Conservation (phyloP, 768 basidiomycete species). For the Galerina sulciceps region DNA sequence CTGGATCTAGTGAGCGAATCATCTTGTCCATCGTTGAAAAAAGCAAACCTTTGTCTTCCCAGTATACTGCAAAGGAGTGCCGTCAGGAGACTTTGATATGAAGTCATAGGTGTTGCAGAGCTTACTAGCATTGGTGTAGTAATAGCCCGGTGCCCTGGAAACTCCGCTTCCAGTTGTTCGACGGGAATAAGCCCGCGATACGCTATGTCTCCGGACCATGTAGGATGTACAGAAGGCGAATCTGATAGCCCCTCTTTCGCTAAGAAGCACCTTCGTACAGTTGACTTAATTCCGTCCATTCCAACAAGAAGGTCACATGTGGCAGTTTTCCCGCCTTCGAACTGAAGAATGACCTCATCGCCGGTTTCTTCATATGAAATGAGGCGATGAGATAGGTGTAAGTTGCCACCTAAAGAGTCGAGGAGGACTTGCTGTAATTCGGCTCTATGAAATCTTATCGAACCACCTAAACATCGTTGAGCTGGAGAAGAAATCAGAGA, state of each 20-base stretch:
- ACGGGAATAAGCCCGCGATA: constrained; percentile 41
- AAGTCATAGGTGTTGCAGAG: neutral
- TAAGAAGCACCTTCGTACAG: constrained; percentile 24
- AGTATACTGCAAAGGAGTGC: constrained; percentile 21
- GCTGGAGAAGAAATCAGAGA: neutral
- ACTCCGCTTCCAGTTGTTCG: constrained; percentile 25
- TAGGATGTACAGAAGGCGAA: constrained; percentile 32
- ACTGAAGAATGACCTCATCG: constrained; percentile 33
- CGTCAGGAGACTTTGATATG: neutral
- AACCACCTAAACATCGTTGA: constrained; percentile 25
- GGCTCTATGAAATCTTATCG: constrained; percentile 37
- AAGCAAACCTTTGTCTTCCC: constrained; percentile 29
- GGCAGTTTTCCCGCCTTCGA: constrained; percentile 38
- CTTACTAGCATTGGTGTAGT: neutral
- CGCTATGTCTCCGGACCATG: constrained; percentile 41
- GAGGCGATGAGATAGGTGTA: constrained; percentile 40
- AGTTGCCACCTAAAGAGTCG: constrained; percentile 30
- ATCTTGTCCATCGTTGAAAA: neutral
- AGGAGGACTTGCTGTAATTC: constrained; percentile 38
- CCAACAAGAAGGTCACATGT: constrained; percentile 45
- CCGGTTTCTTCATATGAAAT: constrained; percentile 29
- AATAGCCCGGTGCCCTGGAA: constrained; percentile 3
- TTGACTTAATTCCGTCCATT: constrained; percentile 47
- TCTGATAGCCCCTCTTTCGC: constrained; percentile 9
- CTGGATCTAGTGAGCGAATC: constrained; percentile 28